Evolutionary conservation across 495 filamentous ascomycete genomes (phyloP), one percentile per base, ranked within the genome.

Genomic region (Penicillium roqueforti): DNA sequence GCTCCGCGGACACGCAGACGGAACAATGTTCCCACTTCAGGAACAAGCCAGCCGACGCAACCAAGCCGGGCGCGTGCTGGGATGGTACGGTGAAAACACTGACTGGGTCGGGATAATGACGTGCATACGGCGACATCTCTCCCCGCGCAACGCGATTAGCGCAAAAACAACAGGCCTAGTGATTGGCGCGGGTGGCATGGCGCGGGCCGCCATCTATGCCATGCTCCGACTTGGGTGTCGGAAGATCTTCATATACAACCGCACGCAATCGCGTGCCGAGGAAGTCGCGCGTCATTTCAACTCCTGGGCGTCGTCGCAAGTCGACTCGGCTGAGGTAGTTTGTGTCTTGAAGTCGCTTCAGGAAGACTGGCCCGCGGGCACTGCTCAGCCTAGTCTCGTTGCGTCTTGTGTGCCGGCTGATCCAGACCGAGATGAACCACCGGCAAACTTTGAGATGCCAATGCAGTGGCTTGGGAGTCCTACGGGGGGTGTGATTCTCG

Each of bases 101-200:
- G 88, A 92, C 69, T 93, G 88, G 86, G 86, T 86, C 23, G 83
- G 87, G 13, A 87, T 92, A 23, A 72, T 81, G 61, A 76, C 75
- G 5, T 89, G 87, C 57, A 77, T 91, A 23, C 81, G 80, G 3
- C 81, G 87, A 25, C 87, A 88, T 49, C 83, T 92, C 46, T 91
- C 88, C 11, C 89, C 88, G 10, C 80, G 86, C 11, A 92, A 93
- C 62, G 85, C 84, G 3, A 85, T 91, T 4, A 85, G 84, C 52
- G 81, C 82, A 6, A 79, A 74, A 51, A 88, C 86, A 2, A 86
- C 84, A 0, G 87, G 79, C 1, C 67, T 93, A 4, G 84, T 93
- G 10, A 80, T 91, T 52, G 89, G 89, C 19, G 88, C 89, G 0
- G 89, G 89, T 29, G 88, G 88, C 3, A 92, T 91, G 86, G 88